Conservation (phyloP, 345 rosid genomes). For the Iberis pinnata region DNA sequence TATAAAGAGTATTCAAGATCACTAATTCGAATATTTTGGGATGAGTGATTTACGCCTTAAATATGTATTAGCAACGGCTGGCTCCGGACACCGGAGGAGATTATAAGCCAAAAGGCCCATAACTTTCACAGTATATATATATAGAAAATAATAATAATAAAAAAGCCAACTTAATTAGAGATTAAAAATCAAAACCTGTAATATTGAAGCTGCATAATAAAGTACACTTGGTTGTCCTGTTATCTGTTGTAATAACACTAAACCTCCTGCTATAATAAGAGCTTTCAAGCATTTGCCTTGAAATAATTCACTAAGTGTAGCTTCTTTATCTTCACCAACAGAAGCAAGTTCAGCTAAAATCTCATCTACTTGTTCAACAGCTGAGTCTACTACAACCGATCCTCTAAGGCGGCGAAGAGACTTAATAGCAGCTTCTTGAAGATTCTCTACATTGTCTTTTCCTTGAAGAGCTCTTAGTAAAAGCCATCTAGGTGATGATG, state of each 20-base stretch:
- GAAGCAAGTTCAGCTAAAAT: conserved; percentile 59
- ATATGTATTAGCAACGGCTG: no score
- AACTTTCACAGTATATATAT: no score
- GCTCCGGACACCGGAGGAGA: no score
- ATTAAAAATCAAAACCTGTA: conserved; percentile 52
- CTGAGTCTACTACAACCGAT: conserved; percentile 54
- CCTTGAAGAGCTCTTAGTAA: conserved; percentile 68
- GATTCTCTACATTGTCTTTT: conserved; percentile 54
- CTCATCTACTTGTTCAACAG: conserved; percentile 63
- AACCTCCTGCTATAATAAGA: conserved; percentile 71
- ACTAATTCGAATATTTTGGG: no score
- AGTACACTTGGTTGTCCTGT: conserved; percentile 99
- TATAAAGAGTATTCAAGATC: no score
- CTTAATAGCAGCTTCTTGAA: conserved; percentile 53
- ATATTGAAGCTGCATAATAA: conserved; percentile 84
- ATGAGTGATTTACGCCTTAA: no score
- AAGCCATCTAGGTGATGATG: conserved; percentile 94
- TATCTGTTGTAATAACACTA: conserved; percentile 97
- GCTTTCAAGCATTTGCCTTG: conserved; percentile 90
- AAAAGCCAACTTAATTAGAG: conserved; percentile 8
- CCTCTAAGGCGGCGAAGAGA: conserved; percentile 78
- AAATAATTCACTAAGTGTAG: conserved; percentile 52
- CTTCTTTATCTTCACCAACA: conserved; percentile 66
- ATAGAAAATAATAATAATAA: no score
- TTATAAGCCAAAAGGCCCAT: no score